Evolutionary conservation across 2,329 filamentous ascomycete genomes (phyloP).

Genomic region (Sporothrix schenckii): DNA sequence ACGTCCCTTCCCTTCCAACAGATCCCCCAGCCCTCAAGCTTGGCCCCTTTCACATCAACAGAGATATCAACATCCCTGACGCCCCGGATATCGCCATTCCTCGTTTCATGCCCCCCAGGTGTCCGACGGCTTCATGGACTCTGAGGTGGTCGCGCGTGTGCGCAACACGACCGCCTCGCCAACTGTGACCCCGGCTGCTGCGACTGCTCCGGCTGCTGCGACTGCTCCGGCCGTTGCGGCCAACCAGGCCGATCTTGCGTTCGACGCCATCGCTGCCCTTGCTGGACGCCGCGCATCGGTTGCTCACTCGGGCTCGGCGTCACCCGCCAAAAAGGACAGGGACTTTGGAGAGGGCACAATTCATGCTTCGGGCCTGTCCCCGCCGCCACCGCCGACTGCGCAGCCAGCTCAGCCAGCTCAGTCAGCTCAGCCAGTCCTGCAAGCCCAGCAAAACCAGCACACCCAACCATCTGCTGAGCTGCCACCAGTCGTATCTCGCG

Average conservation of each 20-base stretch:
- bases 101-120: neutral
- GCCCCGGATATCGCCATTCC: neutral
- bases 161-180: conserved; percentile 8
- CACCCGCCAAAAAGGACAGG: neutral
- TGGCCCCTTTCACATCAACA: neutral
- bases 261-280: conserved; percentile 24
- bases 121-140: conserved; percentile 16
- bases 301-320: neutral
- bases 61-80: neutral
- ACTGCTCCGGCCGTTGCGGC: neutral
- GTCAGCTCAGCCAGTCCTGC: neutral
- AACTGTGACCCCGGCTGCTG: neutral
- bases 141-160: neutral
- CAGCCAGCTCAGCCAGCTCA: neutral
- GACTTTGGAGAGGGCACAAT: conserved; percentile 16
- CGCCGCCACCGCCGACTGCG: conserved; percentile 3
- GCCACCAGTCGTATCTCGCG: neutral
- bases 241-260: neutral
- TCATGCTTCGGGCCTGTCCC: conserved; percentile 21
- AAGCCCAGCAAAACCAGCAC: neutral
- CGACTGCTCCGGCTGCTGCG: neutral
- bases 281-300: conserved; percentile 10
- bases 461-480: neutral
- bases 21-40: neutral
- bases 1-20: neutral